Base-by-base conservation (phyloP, 306 rosid genomes). In the Vachellia collinsii region DNA sequence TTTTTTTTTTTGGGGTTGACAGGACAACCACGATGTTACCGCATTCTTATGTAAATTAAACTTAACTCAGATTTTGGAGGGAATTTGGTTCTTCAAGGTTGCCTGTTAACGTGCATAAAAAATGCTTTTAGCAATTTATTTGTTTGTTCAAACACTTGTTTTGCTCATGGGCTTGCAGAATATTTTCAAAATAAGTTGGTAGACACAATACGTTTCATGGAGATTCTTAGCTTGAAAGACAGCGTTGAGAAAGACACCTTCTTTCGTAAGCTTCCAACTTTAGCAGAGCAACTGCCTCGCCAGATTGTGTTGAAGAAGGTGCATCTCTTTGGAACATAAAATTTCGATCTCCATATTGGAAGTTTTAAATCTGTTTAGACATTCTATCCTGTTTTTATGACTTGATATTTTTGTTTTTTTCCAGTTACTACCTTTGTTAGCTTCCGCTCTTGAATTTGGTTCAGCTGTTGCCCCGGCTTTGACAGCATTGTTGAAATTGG, bases 381-480 rank as follows among this genome's bases (percentile, higher is more conserved):
- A 83, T 77, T 75, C 8, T 76, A 78, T 53, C 74, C 73, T 64
- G 81, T 23, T 65, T 82, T 79, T 72, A 53, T 88, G 81, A 68
- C 71, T 80, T 65, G 11, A 77, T 65, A 16, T 82, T 82, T 86
- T 84, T 81, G 63, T 85, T 70, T 81, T 42, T 86, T 78, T n/a
- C n/a, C 97, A 96, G 99, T 89, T 96, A 79, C 92, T 96, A 86
- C 99, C 99, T 85, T 87, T 93, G 84, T 88, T 96, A 88, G 98
- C 97, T 88, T 96, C 99, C 85, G 86, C 97, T 84, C 98, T 96
- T 85, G 99, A 96, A 89, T 96, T 92, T 91, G 98, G 98, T 88
- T 93, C 99, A 88, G 98, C 98, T 81, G 93, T 92, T 87, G 97
- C 98, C 75, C 98, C 97, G 42, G 99, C 99, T 80, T 85, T 96